Conservation (phyloP, 768 basidiomycete genomes). For the Chiua virens region DNA sequence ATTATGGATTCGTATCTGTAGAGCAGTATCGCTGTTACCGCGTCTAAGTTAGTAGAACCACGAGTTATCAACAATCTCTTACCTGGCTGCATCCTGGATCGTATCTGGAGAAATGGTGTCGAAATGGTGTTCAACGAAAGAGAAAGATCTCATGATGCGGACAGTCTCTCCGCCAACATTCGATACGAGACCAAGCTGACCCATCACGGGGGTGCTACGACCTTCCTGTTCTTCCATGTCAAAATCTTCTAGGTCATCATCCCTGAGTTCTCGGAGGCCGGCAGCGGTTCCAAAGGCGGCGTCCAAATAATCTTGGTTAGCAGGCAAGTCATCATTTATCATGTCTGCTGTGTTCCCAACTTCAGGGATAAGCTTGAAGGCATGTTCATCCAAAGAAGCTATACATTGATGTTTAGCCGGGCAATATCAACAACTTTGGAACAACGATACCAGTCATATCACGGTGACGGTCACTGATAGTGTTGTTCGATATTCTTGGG, state of each 20-base stretch:
- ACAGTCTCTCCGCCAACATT: constrained; percentile 84
- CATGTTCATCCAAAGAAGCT: constrained; percentile 82
- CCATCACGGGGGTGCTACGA: constrained; percentile 14
- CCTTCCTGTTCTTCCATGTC: constrained; percentile 32
- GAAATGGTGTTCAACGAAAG: constrained; percentile 73
- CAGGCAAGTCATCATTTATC: constrained; percentile 89
- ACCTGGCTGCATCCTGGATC: constrained; percentile 48
- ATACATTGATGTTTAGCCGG: constrained; percentile 4
- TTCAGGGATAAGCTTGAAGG: constrained; percentile 74
- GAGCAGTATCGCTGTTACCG: constrained; percentile 46
- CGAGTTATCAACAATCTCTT: constrained; percentile 18
- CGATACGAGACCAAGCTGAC: constrained; percentile 49
- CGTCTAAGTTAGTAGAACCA: constrained; percentile 4
- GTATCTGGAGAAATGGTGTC: constrained; percentile 60
- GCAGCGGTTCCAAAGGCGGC: constrained; percentile 77
- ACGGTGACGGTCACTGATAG: constrained; percentile 2
- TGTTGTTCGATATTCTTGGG: constrained; percentile 6
- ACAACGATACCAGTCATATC: constrained; percentile 30
- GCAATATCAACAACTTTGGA: neutral
- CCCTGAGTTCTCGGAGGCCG: constrained; percentile 68
- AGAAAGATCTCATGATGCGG: constrained; percentile 68
- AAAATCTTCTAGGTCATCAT: constrained; percentile 74
- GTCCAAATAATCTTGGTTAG: constrained; percentile 85
- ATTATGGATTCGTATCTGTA: constrained; percentile 57
- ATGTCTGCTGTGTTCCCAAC: constrained; percentile 82